Base-by-base conservation (phyloP, 768 basidiomycete species). In the Hemileccinum rubropunctum region DNA sequence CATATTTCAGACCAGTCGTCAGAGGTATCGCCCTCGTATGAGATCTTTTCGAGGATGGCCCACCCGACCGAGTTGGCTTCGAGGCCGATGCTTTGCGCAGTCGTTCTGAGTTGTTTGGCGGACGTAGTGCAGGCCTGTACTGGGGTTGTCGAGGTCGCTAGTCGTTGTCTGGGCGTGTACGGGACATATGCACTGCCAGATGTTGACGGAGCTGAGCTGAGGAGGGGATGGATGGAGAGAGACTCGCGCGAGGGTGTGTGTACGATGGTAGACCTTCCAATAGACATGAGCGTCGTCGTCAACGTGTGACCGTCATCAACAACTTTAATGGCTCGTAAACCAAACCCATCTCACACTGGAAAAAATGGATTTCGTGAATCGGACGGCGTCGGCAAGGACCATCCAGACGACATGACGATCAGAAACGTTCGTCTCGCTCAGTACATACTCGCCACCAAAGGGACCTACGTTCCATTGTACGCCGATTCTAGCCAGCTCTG, bases 131-230 rank as follows among this genome's bases (percentile, higher is more conserved):
- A n/a, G n/a, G n/a, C 6, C 23, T 23, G 23, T 23, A 6, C 23
- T 23, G 23, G 71, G 14, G 76, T 62, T 0, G 80, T 57, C 32
- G 39, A 67, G 3, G 80, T 78, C 23, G 75, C 66, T 9, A 74
- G 73, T 38, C 85, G 81, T 37, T 89, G 88, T 20, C 84, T 71
- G 1, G 89, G 88, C 1, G 87, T 91, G 57, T 91, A 91, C 2
- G 88, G 83, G 2, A 86, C 79, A 70, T 91, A 91, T 53, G 81
- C 45, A 23, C 33, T 15, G 44, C 51, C 58, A 10, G 45, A 58
- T n/a, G n/a, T n/a, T n/a, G n/a, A n/a, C 13, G 62, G 59, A 23
- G 62, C 58, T 23, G 23, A 6, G 4, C 80, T 81, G 11, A 88
- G 75, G 15, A 90, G 70, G 4, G 87, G 87, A 57, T 89, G 88